phyloP scores from a whole-genome alignment of 345 rosid genomes.

The Linum lewisii region DNA sequence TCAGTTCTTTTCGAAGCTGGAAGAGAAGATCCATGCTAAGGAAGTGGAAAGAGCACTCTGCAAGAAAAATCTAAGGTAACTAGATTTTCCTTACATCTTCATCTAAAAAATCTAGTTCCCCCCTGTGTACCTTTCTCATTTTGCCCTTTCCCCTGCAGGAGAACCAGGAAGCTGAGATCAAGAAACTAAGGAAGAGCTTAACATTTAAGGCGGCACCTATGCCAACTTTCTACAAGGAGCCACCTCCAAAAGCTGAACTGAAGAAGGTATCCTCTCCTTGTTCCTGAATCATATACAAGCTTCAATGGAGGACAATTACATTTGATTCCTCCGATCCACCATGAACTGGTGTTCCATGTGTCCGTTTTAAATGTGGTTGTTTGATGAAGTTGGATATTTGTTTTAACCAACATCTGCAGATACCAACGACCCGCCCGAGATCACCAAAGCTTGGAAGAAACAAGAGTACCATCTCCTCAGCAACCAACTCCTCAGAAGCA shows the following conservation, averaged over 20 bases:
- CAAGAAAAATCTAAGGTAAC: slow-evolving; percentile 23
- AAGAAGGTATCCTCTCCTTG: slow-evolving; percentile 25
- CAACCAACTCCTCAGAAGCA: slow-evolving; percentile 30
- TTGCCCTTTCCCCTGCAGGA: slow-evolving; percentile 15
- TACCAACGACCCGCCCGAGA: slow-evolving; percentile 78
- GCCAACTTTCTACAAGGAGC: slow-evolving; percentile 27
- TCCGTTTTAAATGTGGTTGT: slow-evolving; percentile 12
- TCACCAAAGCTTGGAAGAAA: slow-evolving; percentile 94
- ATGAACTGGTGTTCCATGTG: no score
- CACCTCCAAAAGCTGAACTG: slow-evolving; percentile 23
- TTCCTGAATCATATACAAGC: slow-evolving; percentile 4
- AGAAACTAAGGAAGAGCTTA: slow-evolving; percentile 21
- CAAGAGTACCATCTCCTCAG: slow-evolving; percentile 38
- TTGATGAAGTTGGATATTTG: slow-evolving; percentile 24
- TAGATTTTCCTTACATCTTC: neutral
- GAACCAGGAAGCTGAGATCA: slow-evolving; percentile 29
- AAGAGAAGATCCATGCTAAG: slow-evolving; percentile 29
- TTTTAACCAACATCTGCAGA: slow-evolving; percentile 33
- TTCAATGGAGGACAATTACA: no score
- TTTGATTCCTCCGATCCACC: neutral
- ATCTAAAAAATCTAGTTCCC: slow-evolving; percentile 33
- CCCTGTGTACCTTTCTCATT: slow-evolving; percentile 11
- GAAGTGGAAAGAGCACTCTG: slow-evolving; percentile 22
- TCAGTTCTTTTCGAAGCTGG: slow-evolving; percentile 26
- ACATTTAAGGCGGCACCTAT: slow-evolving; percentile 27